A percentile compares a stretch with the other conserved stretches of the same genome.
phyloP scores from a whole-genome alignment of 2,329 filamentous ascomycete species.

The Stagonosporopsis cucurbitacearum region DNA sequence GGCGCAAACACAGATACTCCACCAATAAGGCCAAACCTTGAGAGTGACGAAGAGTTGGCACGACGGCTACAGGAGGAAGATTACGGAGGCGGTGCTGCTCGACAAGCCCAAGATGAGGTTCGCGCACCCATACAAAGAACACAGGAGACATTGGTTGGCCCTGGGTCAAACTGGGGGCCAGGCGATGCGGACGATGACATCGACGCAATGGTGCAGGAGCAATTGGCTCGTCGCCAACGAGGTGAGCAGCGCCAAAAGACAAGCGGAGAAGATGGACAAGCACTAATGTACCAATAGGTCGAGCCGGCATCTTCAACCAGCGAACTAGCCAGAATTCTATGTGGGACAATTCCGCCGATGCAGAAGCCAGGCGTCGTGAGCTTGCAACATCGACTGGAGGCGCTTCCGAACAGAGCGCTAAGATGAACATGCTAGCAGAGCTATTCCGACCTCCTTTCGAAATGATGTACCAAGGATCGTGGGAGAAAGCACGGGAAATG shows the following conservation, averaged over 20 bases:
- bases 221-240: constrained; percentile 60
- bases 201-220: constrained; percentile 68
- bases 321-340: constrained; percentile 61
- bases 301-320: constrained; percentile 75
- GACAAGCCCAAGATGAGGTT: constrained; percentile 64
- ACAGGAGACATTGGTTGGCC: constrained; percentile 88
- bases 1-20: constrained; percentile 41
- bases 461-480: constrained; percentile 79
- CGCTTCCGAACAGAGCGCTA: constrained; percentile 69
- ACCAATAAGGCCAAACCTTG: constrained; percentile 56
- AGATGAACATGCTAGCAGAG: constrained; percentile 82
- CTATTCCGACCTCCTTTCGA: constrained; percentile 93
- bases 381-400: constrained; percentile 69
- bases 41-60: constrained; percentile 94
- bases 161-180: constrained; percentile 62
- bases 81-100: constrained; percentile 64
- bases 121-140: constrained; percentile 90
- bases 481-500: constrained; percentile 82
- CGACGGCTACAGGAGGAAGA: constrained; percentile 90
- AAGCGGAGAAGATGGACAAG: background rate
- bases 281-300: constrained; percentile 40
- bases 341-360: constrained; percentile 61
- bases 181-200: constrained; percentile 59
- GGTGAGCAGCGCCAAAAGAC: constrained; percentile 26
- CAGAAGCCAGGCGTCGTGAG: constrained; percentile 57